Evolutionary conservation across 2,329 filamentous ascomycete genomes (phyloP), one percentile per base, ranked within the genome.

Genomic region (Sporothrix humicola): DNA sequence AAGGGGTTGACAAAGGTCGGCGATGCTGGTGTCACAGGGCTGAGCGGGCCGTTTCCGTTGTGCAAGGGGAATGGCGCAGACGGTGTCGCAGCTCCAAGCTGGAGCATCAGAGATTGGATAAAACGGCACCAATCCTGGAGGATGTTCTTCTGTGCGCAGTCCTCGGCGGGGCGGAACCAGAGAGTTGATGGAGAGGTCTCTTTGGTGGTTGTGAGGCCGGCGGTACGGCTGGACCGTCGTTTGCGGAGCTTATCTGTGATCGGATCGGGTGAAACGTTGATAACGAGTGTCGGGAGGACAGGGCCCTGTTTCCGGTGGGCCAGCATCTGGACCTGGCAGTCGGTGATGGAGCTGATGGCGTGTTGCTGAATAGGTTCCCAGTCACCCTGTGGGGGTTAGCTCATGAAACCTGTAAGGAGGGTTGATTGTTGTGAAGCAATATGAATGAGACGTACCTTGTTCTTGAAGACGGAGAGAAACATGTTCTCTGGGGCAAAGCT

Each of bases 221-320:
- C 86, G 3, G 90, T 88, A 74, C 89, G 85, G 76, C 89, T 91
- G 65, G 90, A 91, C 74, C 90, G 85, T 69, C 90, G 87, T 77
- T 91, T 91, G 72, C 88, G 86, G 75, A 89, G 83, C 79, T 89
- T 90, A 76, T 91, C 89, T 52, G 85, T 83, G 9, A 81, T 77
- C 0, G 85, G 83, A 76, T 87, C 86, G 23, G 84, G 83, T 26
- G 84, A 83, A 66, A 91, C 81, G 76, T 83, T 87, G 52, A 91
- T 79, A 63, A 90, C 82, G 13, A 92, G 84, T 6, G 90, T 91
- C 1, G 88, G 88, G 8, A 89, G 80, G 4, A 87, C 83, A 12
- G 87, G 86, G 0, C 87, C 87, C 77, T 90, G 88, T 77, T 91
- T 91, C 69, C 89, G 87, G 77, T 91, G 87, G 58, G 88, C 84